Evolutionary conservation across 768 basidiomycete genomes (phyloP), one percentile per base, ranked within the genome.

Genomic region (Pholiota microspora): DNA sequence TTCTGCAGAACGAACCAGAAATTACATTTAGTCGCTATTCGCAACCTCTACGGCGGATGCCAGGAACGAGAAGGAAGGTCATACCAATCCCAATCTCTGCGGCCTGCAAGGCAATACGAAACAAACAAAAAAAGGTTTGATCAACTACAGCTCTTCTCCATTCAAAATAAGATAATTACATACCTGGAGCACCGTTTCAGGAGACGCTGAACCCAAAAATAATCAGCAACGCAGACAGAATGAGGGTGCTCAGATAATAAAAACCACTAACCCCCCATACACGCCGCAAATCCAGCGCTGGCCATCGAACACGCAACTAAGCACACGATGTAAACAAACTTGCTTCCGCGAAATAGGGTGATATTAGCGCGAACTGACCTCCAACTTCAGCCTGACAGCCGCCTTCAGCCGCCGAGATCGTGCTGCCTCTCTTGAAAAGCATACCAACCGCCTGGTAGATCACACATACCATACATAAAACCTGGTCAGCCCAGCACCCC

Each of bases 361-460:
- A 5, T 24, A 25, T 32, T 35, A 48, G 29, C 21, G 48, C 24
- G 49, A 40, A 63, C 73, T 27, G 64, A 88, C 89, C 89, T 68
- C 95, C 95, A 3, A 98, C 95, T 74, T 96, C 94, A 16, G 94
- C 94, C 73, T 94, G 92, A 68, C 94, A 96, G 9, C 86, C 94
- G 16, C 95, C 95, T 71, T 98, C 96, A 0, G 96, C 94, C 12
- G 95, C 95, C 45, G 89, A 92, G 48, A 98, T 97, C 1, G 95
- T 96, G 58, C 92, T 93, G n/a, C 94, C 94, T 55, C 95, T 84
- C 68, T 98, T 98, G 77, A 94, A 96, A 28, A 97, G 74, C 94
- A 97, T 97, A 13, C 95, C 94, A 50, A 96, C 73, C 7, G 94
- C 89, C 89, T 91, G 46, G 18, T 34, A 56, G 34, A 28, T 23